Evolutionary conservation across 495 filamentous ascomycete species (phyloP), one percentile per base, ranked within the genome.

Genomic region (Jackrogersella minutella): DNA sequence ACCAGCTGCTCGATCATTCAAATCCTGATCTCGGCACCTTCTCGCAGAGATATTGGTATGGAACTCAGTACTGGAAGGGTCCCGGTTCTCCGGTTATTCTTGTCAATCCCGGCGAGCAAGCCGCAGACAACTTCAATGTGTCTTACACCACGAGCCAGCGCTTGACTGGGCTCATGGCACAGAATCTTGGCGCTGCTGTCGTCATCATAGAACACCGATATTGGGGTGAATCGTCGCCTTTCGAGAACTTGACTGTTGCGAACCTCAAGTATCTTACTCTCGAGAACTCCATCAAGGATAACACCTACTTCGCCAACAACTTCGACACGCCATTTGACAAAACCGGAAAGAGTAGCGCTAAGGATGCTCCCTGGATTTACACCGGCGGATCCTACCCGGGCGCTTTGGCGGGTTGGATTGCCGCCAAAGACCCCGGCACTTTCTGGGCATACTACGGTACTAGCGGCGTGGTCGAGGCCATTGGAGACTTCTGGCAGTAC

Each of bases 391-490:
- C 86, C 3, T 91, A 91, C 72, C 81, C 84, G 24, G 88, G 88
- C 50, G 87, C 87, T 4, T 74, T 90, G 53, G 69, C 87, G 3
- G 87, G 82, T 0, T 91, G 88, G 88, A 82, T 82, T 5, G 84
- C 82, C n/a, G 77, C 77, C 1, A 76, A 80, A 16, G 77, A 84
- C 4, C 86, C 87, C 0, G 87, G 86, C 7, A 88, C 86, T 0
- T 88, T 88, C 73, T 90, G 87, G 87, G 87, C 87, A 1, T 89
- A 88, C 62, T 84, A 88, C 64, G 82, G 85, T 21, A 86, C 85
- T 24, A 87, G 84, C 65, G 88, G 84, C 1, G 84, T 85, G 3
- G 88, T 91, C 0, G 79, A 91, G 68, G 81, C 86, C 2, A 81
- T 90, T 22, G 80, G 80, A 4, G 79, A 89, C 61, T 90, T 85